Conservation (phyloP, 2,329 filamentous ascomycete genomes). For the Drechslerella stenobrocha region DNA sequence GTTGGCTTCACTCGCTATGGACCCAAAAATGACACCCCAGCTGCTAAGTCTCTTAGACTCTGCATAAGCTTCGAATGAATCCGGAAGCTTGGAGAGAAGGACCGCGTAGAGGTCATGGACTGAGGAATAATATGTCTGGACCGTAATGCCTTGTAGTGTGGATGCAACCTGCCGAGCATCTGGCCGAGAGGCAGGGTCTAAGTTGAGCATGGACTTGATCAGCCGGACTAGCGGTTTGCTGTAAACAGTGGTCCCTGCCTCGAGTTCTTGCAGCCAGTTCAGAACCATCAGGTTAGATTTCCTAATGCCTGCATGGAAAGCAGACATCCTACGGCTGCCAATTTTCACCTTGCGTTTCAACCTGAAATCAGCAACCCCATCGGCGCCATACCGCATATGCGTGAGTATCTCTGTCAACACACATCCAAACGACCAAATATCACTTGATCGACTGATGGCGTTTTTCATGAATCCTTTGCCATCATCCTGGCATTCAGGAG, state of each 20-base stretch:
- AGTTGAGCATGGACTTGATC: conserved; percentile 14
- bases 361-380: conserved; percentile 10
- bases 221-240: conserved; percentile 8
- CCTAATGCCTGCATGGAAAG: conserved; percentile 17
- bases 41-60: conserved; percentile 26
- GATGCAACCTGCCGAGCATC: conserved; percentile 11
- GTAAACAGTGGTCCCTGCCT: background rate
- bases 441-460: conserved; percentile 49
- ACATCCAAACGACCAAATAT: conserved; percentile 54
- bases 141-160: background rate
- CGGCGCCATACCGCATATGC: conserved; percentile 20
- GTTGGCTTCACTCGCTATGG: background rate
- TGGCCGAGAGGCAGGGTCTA: conserved; percentile 12
- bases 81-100: conserved; percentile 1
- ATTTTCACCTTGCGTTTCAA: conserved; percentile 12
- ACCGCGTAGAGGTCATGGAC: conserved; percentile 15
- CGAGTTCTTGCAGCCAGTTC: conserved; percentile 6
- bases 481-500: conserved; percentile 51
- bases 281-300: conserved; percentile 1
- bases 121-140: conserved; percentile 11
- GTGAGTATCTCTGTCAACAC: conserved; percentile 52
- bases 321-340: conserved; percentile 4
- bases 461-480: conserved; percentile 8
- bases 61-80: conserved; percentile 31
- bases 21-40: conserved; percentile 10